Conservation (phyloP, 345 rosid genomes). For the Nephelium lappaceum region DNA sequence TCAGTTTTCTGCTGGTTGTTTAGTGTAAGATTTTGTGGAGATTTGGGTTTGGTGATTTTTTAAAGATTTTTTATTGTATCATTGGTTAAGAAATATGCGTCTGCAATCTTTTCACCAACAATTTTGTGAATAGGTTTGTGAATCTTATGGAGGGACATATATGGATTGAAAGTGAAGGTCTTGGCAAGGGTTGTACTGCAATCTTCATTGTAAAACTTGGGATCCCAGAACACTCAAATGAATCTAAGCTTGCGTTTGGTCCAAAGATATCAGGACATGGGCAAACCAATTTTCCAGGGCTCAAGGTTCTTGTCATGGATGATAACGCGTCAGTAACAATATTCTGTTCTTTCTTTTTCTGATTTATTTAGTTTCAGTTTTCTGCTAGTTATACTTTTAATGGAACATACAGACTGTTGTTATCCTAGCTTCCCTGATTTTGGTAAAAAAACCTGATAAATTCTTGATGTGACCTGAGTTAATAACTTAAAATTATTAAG, state of each 20-base stretch:
- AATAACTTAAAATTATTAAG: neutral
- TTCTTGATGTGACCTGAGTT: neutral
- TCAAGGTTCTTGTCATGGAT: conserved; percentile 94
- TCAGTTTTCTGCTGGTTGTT: neutral
- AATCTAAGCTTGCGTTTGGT: conserved; percentile 48
- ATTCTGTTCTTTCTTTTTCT: conserved; percentile 11
- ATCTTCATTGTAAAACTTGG: conserved; percentile 84
- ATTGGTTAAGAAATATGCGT: neutral
- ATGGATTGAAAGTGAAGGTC: conserved; percentile 96
- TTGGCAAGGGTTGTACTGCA: conserved; percentile 91
- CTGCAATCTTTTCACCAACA: conserved; percentile 14
- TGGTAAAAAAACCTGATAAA: neutral
- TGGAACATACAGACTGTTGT: neutral
- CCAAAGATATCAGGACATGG: conserved; percentile 47
- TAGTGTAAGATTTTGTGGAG: neutral
- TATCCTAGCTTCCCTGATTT: neutral
- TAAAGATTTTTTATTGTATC: neutral
- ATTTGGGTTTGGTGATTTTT: neutral
- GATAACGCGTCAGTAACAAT: conserved; percentile 70
- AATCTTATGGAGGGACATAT: conserved; percentile 96
- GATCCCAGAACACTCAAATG: conserved; percentile 51
- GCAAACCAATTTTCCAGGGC: conserved; percentile 70
- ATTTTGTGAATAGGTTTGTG: conserved; percentile 70
- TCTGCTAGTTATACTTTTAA: neutral
- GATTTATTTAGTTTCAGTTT: neutral